These are phyloP conservation scores for Trichophyton simii DNA, from an alignment of 2,329 filamentous ascomycete genomes.

Conservation along the genomic window DNA sequence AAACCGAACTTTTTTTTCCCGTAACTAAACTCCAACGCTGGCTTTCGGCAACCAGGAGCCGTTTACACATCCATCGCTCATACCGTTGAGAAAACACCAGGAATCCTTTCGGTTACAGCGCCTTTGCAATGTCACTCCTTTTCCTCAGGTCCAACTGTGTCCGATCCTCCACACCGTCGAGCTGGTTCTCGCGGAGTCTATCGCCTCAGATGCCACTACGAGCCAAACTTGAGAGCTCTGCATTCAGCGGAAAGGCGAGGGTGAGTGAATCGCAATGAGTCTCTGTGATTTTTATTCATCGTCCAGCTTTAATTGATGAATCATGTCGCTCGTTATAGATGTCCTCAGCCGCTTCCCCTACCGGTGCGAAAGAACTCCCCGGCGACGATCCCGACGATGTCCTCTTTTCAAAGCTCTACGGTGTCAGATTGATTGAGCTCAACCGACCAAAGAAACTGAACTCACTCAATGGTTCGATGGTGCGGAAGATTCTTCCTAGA, in stretches of 20 bases:
- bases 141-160: slow-evolving; percentile 30
- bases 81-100: neutral
- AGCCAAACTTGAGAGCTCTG: slow-evolving; percentile 57
- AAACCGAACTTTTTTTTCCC: neutral
- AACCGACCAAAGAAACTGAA: slow-evolving; percentile 90
- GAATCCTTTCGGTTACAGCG: slow-evolving; percentile 1
- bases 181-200: slow-evolving; percentile 35
- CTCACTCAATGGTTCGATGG: slow-evolving; percentile 88
- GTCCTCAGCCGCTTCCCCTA: neutral
- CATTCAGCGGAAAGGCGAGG: slow-evolving; percentile 41
- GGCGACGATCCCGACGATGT: slow-evolving; percentile 80
- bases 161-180: slow-evolving; percentile 32
- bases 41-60: neutral
- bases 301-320: neutral
- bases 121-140: slow-evolving; percentile 24
- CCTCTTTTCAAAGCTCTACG: slow-evolving; percentile 77
- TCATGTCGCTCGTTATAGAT: neutral
- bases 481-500: slow-evolving; percentile 79
- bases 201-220: slow-evolving; percentile 60
- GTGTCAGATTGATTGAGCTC: slow-evolving; percentile 81
- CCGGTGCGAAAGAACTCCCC: slow-evolving; percentile 41
- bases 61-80: neutral
- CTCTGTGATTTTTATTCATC: neutral
- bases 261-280: slow-evolving; percentile 28
- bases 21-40: neutral